Evolutionary conservation across 2,329 filamentous ascomycete genomes (phyloP).

Genomic region (Canariomyces notabilis): DNA sequence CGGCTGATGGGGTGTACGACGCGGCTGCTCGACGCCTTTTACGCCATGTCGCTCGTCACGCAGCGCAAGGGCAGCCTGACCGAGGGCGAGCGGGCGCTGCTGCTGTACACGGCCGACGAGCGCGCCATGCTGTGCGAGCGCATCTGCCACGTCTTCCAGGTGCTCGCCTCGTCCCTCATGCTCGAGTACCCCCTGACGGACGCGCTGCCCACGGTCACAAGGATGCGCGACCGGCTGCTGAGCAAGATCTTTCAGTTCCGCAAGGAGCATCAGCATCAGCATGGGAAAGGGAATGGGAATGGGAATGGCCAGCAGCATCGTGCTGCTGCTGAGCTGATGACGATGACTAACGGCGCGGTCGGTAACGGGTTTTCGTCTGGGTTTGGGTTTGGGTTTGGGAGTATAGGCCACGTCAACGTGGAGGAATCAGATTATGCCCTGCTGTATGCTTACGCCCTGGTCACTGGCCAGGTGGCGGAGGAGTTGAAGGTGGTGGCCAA

Average conservation of each 20-base stretch:
- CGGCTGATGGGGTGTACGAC: conserved; percentile 75
- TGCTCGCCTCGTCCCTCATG: conserved; percentile 89
- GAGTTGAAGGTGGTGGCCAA: conserved; percentile 56
- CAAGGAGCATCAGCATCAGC: conserved; percentile 50
- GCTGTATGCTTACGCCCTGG: conserved; percentile 81
- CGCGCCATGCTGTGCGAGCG: conserved; percentile 76
- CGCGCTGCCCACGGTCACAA: conserved; percentile 75
- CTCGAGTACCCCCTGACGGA: conserved; percentile 91
- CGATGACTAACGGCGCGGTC: conserved; percentile 6
- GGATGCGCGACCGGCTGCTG: conserved; percentile 74
- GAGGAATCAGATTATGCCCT: conserved; percentile 83
- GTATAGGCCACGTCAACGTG: conserved; percentile 35
- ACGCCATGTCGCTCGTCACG: conserved; percentile 92
- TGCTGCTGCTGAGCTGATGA: too few species aligned
- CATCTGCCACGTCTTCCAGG: conserved; percentile 81
- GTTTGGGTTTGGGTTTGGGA: conserved; percentile 9
- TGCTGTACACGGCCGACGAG: conserved; percentile 75
- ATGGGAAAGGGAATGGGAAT: too few species aligned
- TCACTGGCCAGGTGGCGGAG: conserved; percentile 61
- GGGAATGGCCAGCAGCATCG: too few species aligned
- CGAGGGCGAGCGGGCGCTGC: conserved; percentile 73
- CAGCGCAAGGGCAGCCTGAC: conserved; percentile 71
- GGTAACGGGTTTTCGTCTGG: background rate
- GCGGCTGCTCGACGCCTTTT: conserved; percentile 85
- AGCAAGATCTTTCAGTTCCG: conserved; percentile 86